Evolutionary conservation across 371 early-diverging fungal species (phyloP).

Genomic region (Apophysomyces elegans): DNA sequence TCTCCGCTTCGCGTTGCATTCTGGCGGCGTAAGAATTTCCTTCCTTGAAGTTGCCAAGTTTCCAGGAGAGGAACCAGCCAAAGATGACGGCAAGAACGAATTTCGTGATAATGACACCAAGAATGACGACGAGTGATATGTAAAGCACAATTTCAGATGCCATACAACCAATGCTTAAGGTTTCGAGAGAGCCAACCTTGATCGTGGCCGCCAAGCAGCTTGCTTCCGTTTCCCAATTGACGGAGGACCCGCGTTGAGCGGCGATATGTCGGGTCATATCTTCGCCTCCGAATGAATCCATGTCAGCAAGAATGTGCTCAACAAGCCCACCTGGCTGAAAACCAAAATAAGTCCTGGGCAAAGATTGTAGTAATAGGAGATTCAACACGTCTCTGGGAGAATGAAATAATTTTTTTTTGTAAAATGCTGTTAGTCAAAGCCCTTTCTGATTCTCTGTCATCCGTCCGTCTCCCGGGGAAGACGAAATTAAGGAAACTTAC

Average conservation of each 20-base stretch:
- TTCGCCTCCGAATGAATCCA: constrained; percentile 29
- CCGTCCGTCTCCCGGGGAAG: no score
- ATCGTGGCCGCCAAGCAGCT: constrained; percentile 67
- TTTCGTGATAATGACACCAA: constrained; percentile 69
- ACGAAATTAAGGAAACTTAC: constrained; percentile 33
- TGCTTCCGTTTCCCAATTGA: constrained; percentile 35
- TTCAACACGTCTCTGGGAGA: constrained; percentile 42
- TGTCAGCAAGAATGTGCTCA: constrained; percentile 23
- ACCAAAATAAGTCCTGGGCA: constrained; percentile 34
- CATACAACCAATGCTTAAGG: constrained; percentile 73
- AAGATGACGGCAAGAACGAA: constrained; percentile 78
- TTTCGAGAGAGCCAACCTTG: constrained; percentile 72
- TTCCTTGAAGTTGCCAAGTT: constrained; percentile 62
- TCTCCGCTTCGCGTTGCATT: constrained; percentile 58
- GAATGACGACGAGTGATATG: constrained; percentile 61
- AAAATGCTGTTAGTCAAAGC: no score
- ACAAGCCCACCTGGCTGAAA: constrained; percentile 36
- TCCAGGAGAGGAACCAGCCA: constrained; percentile 72
- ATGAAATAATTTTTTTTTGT: no score
- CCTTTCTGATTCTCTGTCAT: no score
- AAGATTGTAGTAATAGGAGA: constrained; percentile 33
- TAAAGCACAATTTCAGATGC: constrained; percentile 69
- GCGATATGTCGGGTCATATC: constrained; percentile 43
- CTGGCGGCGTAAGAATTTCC: constrained; percentile 52
- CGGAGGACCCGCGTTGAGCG: constrained; percentile 18